phyloP scores from a whole-genome alignment of 352 stramenopile genomes.

The Chrysophaeum taylorii region DNA sequence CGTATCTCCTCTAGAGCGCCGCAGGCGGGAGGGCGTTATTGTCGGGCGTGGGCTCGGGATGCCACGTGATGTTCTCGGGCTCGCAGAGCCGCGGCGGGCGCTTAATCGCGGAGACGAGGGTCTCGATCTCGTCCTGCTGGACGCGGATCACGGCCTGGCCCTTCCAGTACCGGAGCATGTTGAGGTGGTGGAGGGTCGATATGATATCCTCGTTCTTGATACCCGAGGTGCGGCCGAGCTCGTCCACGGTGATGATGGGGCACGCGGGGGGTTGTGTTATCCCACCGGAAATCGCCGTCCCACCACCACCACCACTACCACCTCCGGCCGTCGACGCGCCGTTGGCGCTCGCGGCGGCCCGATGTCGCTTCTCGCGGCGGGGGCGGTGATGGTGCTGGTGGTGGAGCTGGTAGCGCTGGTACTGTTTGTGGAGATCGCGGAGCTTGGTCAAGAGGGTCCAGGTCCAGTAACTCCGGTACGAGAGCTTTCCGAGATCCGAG shows the following conservation, averaged over 20 bases:
- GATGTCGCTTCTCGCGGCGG: too few relatives aligned
- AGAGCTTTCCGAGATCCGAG: slow-evolving; percentile 94
- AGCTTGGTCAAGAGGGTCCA: slow-evolving; percentile 85
- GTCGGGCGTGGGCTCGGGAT: too few relatives aligned
- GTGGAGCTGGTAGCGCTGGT: neutral
- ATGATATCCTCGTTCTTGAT: slow-evolving; percentile 98
- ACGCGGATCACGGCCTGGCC: slow-evolving; percentile 95
- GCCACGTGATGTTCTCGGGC: slow-evolving; percentile 32
- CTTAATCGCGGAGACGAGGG: slow-evolving; percentile 45
- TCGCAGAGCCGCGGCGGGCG: slow-evolving; percentile 30
- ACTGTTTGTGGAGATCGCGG: slow-evolving; percentile 46
- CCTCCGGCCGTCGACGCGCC: slow-evolving; percentile 37
- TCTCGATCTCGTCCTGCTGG: slow-evolving; percentile 74
- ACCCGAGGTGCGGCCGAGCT: slow-evolving; percentile 75
- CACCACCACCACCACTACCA: slow-evolving; percentile 31
- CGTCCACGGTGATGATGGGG: slow-evolving; percentile 65
- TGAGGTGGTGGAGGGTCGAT: slow-evolving; percentile 85
- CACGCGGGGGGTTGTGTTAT: neutral
- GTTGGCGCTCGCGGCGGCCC: too few relatives aligned
- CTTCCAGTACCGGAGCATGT: slow-evolving; percentile 98
- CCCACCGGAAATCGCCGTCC: slow-evolving; percentile 23
- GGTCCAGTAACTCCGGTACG: slow-evolving; percentile 97
- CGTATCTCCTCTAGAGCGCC: too few relatives aligned
- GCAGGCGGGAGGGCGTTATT: too few relatives aligned
- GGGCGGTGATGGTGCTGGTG: too few relatives aligned